Conservation (phyloP, 2,329 filamentous ascomycete genomes). For the Fusarium vanettenii region DNA sequence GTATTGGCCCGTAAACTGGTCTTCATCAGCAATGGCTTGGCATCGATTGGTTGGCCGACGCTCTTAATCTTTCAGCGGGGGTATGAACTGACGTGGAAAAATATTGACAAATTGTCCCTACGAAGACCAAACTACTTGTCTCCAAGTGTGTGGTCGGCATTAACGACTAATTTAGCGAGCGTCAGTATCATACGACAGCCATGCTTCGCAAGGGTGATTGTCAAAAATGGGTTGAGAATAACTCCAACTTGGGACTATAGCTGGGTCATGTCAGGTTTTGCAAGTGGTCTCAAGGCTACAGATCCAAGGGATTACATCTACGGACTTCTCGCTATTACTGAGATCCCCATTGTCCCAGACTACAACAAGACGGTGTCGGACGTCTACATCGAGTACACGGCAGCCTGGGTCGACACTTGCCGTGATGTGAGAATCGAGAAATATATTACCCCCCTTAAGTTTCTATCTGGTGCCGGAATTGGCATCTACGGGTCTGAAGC, state of each 20-base stretch:
- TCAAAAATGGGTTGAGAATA: not conserved
- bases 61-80: not conserved
- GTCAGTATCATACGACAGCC: not conserved
- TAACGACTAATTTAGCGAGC: not conserved
- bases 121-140: not conserved
- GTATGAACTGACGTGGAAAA: not conserved
- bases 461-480: not conserved
- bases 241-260: too few relatives aligned
- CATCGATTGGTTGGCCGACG: not conserved
- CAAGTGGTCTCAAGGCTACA: not conserved
- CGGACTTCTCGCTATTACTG: not conserved
- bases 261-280: not conserved
- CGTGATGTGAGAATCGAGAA: not conserved
- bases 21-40: not conserved
- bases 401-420: not conserved
- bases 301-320: not conserved
- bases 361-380: not conserved
- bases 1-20: not conserved
- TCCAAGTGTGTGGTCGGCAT: not conserved
- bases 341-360: not conserved
- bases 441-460: not conserved
- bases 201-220: not conserved
- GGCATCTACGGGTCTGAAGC: not conserved
- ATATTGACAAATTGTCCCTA: not conserved
- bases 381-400: not conserved